Percentiles rank a stretch among this genome's conserved stretches.
Conservation (phyloP, 257 asterid species). For the Mentha longifolia region DNA sequence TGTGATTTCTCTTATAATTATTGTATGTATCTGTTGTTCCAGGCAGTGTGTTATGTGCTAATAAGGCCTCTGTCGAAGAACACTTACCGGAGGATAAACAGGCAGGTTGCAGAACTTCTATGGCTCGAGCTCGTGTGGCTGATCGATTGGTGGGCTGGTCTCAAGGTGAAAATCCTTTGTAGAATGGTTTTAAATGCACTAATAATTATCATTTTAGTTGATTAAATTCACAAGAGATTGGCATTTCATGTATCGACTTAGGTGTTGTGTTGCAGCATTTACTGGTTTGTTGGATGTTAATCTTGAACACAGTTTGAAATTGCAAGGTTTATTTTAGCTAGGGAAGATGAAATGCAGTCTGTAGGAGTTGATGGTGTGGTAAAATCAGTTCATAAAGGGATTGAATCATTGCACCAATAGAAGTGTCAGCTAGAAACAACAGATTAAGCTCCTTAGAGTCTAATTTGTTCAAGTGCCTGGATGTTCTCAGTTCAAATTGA, state of each 20-base stretch:
- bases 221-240: constrained; percentile 16
- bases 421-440: background rate
- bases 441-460: constrained; percentile 2
- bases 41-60: constrained; percentile 74
- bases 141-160: constrained; percentile 97
- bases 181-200: background rate
- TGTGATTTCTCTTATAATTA: background rate
- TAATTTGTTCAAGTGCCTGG: background rate
- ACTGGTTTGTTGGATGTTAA: constrained; percentile 18
- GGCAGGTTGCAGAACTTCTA: constrained; percentile 71
- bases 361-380: background rate
- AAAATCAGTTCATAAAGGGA: background rate
- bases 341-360: constrained; percentile 1
- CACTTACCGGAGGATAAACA: constrained; percentile 77
- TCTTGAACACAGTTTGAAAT: constrained; percentile 16
- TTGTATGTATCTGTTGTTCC: constrained; percentile 25
- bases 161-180: constrained; percentile 58
- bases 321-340: background rate
- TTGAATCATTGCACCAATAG: background rate
- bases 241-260: background rate
- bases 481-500: constrained; percentile 20
- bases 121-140: constrained; percentile 99
- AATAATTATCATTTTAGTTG: constrained; percentile 8
- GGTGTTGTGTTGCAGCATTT: constrained; percentile 8
- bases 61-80: constrained; percentile 83